These are phyloP conservation scores for Cytospora piceae DNA, from an alignment of 2,329 filamentous ascomycete species.

Conservation along the genomic window DNA sequence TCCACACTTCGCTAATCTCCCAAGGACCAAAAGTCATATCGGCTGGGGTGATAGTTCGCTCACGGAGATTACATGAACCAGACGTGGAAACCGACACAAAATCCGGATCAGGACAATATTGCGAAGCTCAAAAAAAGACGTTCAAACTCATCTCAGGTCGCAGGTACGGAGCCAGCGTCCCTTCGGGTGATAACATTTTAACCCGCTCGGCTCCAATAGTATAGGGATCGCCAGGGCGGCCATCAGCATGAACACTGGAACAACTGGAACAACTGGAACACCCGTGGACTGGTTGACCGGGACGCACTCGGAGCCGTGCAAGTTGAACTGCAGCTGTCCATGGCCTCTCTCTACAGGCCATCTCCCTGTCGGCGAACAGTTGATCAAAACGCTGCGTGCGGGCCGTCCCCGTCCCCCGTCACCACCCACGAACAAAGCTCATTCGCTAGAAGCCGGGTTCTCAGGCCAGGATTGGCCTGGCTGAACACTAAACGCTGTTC, in stretches of 20 bases:
- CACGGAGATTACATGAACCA: conserved; percentile 31
- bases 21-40: conserved; percentile 26
- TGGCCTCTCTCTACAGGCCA: conserved; percentile 10
- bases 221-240: conserved; percentile 23
- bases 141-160: neutral
- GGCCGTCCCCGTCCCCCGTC: conserved; percentile 21
- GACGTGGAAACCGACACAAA: conserved; percentile 4
- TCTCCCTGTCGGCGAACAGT: conserved; percentile 22
- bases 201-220: conserved; percentile 9
- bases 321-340: conserved; percentile 5
- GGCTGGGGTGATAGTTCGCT: conserved; percentile 28
- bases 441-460: neutral
- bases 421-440: neutral
- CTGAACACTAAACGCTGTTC: neutral
- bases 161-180: conserved; percentile 4
- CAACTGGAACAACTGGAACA: neutral
- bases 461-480: conserved; percentile 1
- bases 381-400: conserved; percentile 22
- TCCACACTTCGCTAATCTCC: conserved; percentile 29
- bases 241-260: conserved; percentile 28
- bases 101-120: conserved; percentile 26
- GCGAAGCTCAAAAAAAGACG: conserved; percentile 20
- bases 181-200: conserved; percentile 9
- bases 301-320: conserved; percentile 12
- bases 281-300: conserved; percentile 1